Percentiles rank a stretch among this genome's conserved stretches.
phyloP scores from a whole-genome alignment of 108 stramenopile species.

The Fistulifera solaris region DNA sequence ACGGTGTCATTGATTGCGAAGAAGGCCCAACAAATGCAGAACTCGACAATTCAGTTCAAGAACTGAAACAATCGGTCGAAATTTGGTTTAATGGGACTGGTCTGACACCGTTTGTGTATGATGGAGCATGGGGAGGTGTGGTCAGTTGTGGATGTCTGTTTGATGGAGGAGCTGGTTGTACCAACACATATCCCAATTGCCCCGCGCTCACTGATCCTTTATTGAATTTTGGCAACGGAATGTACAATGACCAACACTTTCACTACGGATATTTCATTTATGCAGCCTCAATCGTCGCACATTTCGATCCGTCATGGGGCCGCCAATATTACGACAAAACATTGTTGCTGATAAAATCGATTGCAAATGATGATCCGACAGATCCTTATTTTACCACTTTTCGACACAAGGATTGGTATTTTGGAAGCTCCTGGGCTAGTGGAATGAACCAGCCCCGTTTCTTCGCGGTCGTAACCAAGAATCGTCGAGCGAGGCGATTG shows the following conservation, averaged over 20 bases:
- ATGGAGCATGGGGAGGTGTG: slow-evolving; percentile 76
- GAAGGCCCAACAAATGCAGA: slow-evolving; percentile 32
- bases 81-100: slow-evolving; percentile 90
- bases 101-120: slow-evolving; percentile 76
- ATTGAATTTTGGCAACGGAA: slow-evolving; percentile 85
- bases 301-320: slow-evolving; percentile 82
- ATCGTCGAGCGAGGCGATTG: slow-evolving; percentile 88
- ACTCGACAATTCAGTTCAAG: slow-evolving; percentile 31
- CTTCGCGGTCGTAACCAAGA: slow-evolving; percentile 93
- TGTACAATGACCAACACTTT: slow-evolving; percentile 95
- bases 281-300: slow-evolving; percentile 81
- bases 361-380: slow-evolving; percentile 78
- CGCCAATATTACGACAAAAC: slow-evolving; percentile 69
- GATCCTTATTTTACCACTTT: slow-evolving; percentile 80
- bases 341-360: slow-evolving; percentile 73
- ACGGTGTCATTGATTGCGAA: slow-evolving; percentile 8
- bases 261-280: slow-evolving; percentile 90
- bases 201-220: slow-evolving; percentile 77
- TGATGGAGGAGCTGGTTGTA: slow-evolving; percentile 43
- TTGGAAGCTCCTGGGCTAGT: slow-evolving; percentile 86
- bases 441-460: slow-evolving; percentile 74
- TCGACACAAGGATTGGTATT: slow-evolving; percentile 82
- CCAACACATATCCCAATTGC: slow-evolving; percentile 73
- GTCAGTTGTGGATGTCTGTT: slow-evolving; percentile 86
- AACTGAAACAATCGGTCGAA: slow-evolving; percentile 53